A percentile compares a stretch with the other conserved stretches of the same genome.
Conservation (phyloP, 768 basidiomycete genomes). For the Suillus subalutaceus region DNA sequence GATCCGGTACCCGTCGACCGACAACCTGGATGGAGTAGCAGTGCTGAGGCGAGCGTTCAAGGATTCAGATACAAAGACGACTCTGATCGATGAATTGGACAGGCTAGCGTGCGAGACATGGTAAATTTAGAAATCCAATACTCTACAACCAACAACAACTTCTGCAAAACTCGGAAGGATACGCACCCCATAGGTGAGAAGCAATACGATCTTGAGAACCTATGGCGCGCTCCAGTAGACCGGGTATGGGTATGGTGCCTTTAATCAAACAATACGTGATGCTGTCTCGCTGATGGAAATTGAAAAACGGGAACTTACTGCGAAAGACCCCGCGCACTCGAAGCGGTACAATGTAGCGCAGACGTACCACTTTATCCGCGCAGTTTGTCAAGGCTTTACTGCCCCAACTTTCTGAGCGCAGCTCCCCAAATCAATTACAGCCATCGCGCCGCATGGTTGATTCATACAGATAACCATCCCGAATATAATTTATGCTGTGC, state of each 20-base stretch:
- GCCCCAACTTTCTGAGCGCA: neutral
- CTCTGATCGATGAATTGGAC: slow-evolving; percentile 4
- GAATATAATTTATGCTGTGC: neutral
- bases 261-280: neutral
- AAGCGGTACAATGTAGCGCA: neutral
- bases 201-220: neutral
- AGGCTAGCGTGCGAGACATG: neutral
- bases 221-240: neutral
- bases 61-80: neutral
- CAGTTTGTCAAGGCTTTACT: neutral
- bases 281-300: neutral
- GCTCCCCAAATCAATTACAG: neutral
- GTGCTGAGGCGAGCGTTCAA: neutral
- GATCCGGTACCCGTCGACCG: neutral
- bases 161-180: neutral
- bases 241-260: neutral
- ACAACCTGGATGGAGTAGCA: neutral
- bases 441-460: neutral
- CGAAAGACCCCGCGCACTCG: neutral
- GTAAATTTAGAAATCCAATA: slow-evolving; percentile 2
- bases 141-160: slow-evolving; percentile 2
- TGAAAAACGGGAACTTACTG: neutral
- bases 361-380: neutral
- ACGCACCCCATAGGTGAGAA: neutral
- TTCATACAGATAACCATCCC: neutral